Base-by-base conservation (phyloP, 495 filamentous ascomycete species). In the Hyaloscypha hepaticicola region DNA sequence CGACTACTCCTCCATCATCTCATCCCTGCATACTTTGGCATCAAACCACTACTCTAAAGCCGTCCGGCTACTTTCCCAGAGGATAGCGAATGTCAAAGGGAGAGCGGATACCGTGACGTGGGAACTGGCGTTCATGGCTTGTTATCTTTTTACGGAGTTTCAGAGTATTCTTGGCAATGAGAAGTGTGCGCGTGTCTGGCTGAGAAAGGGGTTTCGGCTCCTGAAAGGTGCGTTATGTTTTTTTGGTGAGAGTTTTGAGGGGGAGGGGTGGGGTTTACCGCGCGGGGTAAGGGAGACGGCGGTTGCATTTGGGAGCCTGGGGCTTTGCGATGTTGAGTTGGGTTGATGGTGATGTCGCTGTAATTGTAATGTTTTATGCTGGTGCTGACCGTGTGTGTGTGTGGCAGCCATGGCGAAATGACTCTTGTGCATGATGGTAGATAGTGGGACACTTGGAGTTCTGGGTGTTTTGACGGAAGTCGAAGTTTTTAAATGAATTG, bases 111-210 rank as follows among this genome's bases (percentile, higher is more conserved):
- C 26, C 22, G 55, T 50, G n/a, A 25, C 31, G 11, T 56, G 61
- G 61, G 61, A 64, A 26, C 14, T 49, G 19, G 14, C 45, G n/a
- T 33, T 65, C 45, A 41, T 65, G 19, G 41, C 62, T 29, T 57
- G 29, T 27, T 57, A 57, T 31, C 11, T 57, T 3, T 57, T 57
- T n/a, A 33, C 53, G 5, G 53, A 26, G n/a, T 57, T 57, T 24
- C 26, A 33, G 25, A 29, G 19, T 12, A 21, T 29, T 16, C 7
- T 29, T 25, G 26, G 53, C 7, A 29, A 21, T 33, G 25, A 29
- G 22, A 28, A 29, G 0, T 25, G 26, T 21, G 53, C 29, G 28
- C n/a, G 33, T n/a, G 19, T 29, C 3, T 57, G 53, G 53, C 11
- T 28, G 53, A 31, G 27, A 57, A 57, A 33, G 28, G 53, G 22